Conservation (phyloP, 306 rosid genomes). For the Adenanthera pavonina region DNA sequence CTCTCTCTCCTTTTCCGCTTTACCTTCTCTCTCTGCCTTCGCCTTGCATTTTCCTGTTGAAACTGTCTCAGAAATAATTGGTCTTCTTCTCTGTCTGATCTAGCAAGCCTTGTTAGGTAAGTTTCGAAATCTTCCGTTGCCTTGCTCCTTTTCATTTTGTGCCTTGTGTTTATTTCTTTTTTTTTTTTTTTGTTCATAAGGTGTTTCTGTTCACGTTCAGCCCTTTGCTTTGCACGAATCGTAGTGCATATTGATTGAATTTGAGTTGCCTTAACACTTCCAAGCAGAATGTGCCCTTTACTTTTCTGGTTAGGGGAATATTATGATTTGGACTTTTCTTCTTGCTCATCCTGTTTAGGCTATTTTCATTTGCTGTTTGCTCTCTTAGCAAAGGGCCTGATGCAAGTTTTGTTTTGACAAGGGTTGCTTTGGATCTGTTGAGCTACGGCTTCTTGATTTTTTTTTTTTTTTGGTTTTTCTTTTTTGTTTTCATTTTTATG, state of each 20-base stretch:
- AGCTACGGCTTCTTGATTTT: neutral
- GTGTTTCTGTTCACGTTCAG: neutral
- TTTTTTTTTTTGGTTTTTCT: neutral
- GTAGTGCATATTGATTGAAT: neutral
- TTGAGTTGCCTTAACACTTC: neutral
- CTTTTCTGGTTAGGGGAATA: neutral
- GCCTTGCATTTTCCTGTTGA: conserved; percentile 42
- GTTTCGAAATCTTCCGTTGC: conserved; percentile 30
- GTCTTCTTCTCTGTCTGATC: conserved; percentile 51
- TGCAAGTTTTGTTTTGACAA: neutral
- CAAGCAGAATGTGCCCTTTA: conserved; percentile 19
- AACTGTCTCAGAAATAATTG: conserved; percentile 16
- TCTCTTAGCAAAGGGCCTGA: neutral
- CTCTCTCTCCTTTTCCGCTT: conserved; percentile 38
- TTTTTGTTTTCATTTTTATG: conserved; percentile 22
- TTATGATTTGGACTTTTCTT: neutral
- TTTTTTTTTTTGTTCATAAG: neutral
- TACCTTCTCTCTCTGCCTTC: conserved; percentile 21
- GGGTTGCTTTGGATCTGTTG: conserved; percentile 42
- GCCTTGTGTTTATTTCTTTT: neutral
- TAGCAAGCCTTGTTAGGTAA: conserved; percentile 51
- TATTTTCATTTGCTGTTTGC: neutral
- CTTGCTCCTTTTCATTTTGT: neutral
- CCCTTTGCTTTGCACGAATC: conserved; percentile 24
- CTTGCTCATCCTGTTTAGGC: neutral